These are phyloP conservation scores for Venturiaceae sp. DNA, from an alignment of 2,329 filamentous ascomycete genomes.

Conservation along the genomic window DNA sequence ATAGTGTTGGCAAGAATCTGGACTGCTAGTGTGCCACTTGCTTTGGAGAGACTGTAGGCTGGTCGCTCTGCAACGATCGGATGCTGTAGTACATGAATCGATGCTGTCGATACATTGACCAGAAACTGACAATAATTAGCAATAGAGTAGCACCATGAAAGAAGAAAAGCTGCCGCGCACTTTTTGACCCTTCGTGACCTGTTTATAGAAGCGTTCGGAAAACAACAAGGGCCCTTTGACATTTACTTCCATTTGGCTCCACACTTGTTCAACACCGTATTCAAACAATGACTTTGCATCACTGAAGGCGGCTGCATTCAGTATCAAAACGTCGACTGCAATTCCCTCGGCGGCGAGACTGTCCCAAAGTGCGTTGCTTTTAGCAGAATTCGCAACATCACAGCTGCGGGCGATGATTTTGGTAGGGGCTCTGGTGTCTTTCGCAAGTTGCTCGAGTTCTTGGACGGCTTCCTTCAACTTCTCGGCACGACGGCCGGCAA, in stretches of 20 bases:
- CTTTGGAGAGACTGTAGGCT: slow-evolving; percentile 23
- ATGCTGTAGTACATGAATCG: slow-evolving; percentile 1
- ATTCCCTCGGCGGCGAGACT: slow-evolving; percentile 2
- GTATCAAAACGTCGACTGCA: slow-evolving; percentile 4
- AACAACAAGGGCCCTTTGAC: slow-evolving; percentile 5
- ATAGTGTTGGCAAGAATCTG: slow-evolving; percentile 22
- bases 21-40: slow-evolving; percentile 20
- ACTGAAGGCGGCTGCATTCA: slow-evolving; percentile 4
- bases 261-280: slow-evolving; percentile 6
- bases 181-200: too few species aligned
- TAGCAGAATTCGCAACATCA: neutral
- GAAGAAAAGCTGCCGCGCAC: too few species aligned
- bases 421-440: neutral
- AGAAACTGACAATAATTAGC: too few species aligned
- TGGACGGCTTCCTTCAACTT: neutral
- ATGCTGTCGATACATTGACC: slow-evolving; percentile 4
- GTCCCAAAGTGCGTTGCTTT: slow-evolving; percentile 4
- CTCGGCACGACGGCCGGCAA: slow-evolving; percentile 29
- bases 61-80: neutral
- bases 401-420: slow-evolving; percentile 2
- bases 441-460: slow-evolving; percentile 1
- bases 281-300: slow-evolving; percentile 5
- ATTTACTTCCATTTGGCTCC: slow-evolving; percentile 7
- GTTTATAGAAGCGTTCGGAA: slow-evolving; percentile 1
- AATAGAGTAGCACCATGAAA: too few species aligned